These are phyloP conservation scores for Adansonia digitata DNA, from an alignment of 345 rosid species.

Conservation along the genomic window DNA sequence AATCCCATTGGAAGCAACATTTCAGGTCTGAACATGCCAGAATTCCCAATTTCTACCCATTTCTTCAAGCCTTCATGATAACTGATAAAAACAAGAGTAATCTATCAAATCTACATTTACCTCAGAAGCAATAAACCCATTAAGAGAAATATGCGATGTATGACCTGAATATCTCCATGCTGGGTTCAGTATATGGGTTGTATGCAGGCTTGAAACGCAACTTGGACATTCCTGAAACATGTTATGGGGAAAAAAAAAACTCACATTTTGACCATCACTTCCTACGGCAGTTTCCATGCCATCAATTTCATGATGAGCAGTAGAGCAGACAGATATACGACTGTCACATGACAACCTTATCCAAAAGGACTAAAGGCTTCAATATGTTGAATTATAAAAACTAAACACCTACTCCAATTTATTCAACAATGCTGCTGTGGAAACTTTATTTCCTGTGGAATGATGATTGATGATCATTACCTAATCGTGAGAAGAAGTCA, in stretches of 20 bases:
- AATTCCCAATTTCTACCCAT: conserved; percentile 96
- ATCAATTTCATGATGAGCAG: not conserved
- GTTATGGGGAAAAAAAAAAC: not conserved
- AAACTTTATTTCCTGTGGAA: conserved; percentile 6
- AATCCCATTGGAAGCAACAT: conserved; percentile 95
- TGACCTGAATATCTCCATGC: conserved; percentile 96
- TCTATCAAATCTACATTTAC: not conserved
- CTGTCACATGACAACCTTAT: not conserved
- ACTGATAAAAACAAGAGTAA: conserved; percentile 29
- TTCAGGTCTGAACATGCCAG: conserved; percentile 96
- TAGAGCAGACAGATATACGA: not conserved
- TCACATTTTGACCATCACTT: not conserved
- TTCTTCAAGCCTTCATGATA: conserved; percentile 76
- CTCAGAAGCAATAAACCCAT: not conserved
- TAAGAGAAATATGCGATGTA: not conserved
- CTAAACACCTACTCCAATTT: not conserved
- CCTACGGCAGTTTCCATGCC: not conserved
- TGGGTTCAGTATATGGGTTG: conserved; percentile 96
- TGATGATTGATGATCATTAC: conserved; percentile 28
- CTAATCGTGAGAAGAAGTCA: conserved; percentile 86
- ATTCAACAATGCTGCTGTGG: not conserved
- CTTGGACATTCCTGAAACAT: conserved; percentile 71
- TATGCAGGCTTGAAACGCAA: conserved; percentile 90
- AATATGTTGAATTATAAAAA: not conserved
- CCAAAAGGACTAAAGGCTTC: not conserved